Base-by-base conservation (phyloP, 345 rosid species). In the Aurinia saxatilis region DNA sequence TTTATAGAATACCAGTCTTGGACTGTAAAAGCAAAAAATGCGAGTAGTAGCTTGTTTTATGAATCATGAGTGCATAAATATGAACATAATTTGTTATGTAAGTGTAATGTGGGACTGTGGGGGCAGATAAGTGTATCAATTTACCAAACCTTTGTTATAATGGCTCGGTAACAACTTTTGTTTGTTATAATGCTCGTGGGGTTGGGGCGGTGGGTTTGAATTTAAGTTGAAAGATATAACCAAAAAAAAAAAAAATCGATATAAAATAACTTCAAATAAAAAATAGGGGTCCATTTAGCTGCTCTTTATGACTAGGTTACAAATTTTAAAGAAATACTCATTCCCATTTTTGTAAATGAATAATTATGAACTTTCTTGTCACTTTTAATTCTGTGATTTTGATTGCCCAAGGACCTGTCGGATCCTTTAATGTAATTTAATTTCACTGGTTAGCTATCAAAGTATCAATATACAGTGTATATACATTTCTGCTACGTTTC, bases 291-390 rank as follows among this genome's bases (percentile, higher is more conserved):
- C 67, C 67, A 62, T 50, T 62, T 17, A 50, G 50, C 6, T 70
- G 25, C 49, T 15, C 37, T 52, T 61, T 61, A 61, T 37, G 50
- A 38, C 61, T 69, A 69, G 56, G 63, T 69, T 61, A 47, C 73
- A 53, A 54, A 10, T 61, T 37, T 29, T 61, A 45, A 53, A 53
- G 29, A 15, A 45, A 46, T 36, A 50, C 10, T 60, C n/a, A 9
- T 41, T 60, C 31, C 61, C 67, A 44, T 23, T 51, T 60, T 44
- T 37, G 62, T 29, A 59, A 46, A 33, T 59, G 30, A 19, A 48
- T 36, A 57, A 37, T 59, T 68, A n/a, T 60, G 49, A 60, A 38
- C 45, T 70, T 62, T 62, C 51, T 46, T 46, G 57, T 54, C 68
- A 30, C 50, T 46, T 61, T 46, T 46, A 62, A 46, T 3, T 21